phyloP scores from a whole-genome alignment of 345 rosid genomes.

The Corymbia maculata region DNA sequence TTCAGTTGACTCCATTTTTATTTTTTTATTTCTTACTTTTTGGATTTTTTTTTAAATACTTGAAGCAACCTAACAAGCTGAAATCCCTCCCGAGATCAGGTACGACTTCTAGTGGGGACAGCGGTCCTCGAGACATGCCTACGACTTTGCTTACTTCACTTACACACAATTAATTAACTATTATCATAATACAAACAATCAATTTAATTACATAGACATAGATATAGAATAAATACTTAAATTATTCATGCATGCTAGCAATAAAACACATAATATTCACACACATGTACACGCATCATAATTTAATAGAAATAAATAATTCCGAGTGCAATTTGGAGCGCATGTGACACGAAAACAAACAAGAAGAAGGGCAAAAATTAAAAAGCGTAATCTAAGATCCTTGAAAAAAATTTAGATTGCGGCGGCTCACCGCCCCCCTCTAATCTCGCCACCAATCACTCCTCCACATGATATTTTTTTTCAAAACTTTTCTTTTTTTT shows the following conservation, averaged over 20 bases:
- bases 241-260: background rate
- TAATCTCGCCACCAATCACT: slow-evolving; percentile 55
- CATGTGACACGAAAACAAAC: background rate
- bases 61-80: background rate
- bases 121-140: background rate
- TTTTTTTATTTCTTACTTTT: background rate
- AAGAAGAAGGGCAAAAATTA: background rate
- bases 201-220: background rate
- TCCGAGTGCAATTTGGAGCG: background rate
- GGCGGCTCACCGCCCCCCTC: slow-evolving; percentile 33
- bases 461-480: background rate
- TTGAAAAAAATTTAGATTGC: background rate
- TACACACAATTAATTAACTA: background rate
- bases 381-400: background rate
- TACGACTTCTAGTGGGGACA: background rate
- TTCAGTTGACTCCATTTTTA: background rate
- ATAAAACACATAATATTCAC: background rate
- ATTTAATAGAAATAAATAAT: background rate
- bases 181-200: background rate
- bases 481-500: background rate
- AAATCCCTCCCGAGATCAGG: background rate
- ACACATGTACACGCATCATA: background rate
- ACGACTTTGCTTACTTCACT: background rate
- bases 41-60: background rate
- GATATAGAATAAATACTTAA: background rate